Evolutionary conservation across 805 yeast genomes (phyloP), one percentile per base, ranked within the genome.

Genomic region (Torulaspora franciscae): DNA sequence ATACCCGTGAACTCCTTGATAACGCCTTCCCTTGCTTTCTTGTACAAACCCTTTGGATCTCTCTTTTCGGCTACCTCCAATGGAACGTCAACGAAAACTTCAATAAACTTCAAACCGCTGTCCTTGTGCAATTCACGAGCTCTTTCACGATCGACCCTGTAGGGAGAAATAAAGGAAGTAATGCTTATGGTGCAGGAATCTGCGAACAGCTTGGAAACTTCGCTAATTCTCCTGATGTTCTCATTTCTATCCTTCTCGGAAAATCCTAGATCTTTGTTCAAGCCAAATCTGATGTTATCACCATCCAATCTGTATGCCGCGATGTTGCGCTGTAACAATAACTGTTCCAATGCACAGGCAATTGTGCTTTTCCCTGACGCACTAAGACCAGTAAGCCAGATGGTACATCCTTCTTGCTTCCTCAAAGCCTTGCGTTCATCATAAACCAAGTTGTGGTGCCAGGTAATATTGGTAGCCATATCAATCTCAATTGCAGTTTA

Each of bases 41-140:
- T 89, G 74, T 91, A 91, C 55, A 91, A 73, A 9, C 98, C 98
- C 73, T 91, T 91, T 52, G 98, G 98, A 67, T 91, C 98, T 71
- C 98, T 86, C 67, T 87, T 77, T 73, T 91, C 98, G 40, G 97
- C 98, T 50, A 91, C 88, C 59, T 83, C 89, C 41, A 91, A 74
- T 28, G 98, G 97, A 36, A 89, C 97, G 65, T 90, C 96, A 29
- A 90, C 91, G 55, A 71, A 89, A 7, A 91, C 95, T 71, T 90
- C 98, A 44, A 90, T 77, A 59, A 90, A 90, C 43, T 95, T 91
- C 50, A 91, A 71, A 33, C 76, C 76, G 52, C 82, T 79, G 48
- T 80, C 79, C 51, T 76, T 79, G 65, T 90, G 98, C 51, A 90
- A 72, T 63, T 83, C 81, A 63, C 98, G 80, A 27, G 96, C 98